Evolutionary conservation across 768 basidiomycete genomes (phyloP), one percentile per base, ranked within the genome.

Genomic region (Pulveroboletus sp.): DNA sequence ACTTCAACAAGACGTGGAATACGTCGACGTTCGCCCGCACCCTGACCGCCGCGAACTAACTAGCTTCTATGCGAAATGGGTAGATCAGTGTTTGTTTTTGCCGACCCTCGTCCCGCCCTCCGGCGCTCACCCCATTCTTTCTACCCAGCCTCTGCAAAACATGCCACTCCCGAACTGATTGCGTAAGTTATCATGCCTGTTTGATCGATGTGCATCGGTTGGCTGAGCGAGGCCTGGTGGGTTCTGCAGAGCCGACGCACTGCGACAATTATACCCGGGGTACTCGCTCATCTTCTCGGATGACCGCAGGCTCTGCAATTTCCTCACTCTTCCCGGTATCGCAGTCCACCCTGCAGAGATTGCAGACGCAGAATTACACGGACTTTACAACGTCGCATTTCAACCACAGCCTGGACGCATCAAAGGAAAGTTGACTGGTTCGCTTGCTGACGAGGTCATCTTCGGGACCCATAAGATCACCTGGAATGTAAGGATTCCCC

Each of bases 221-320:
- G 24, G 27, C 38, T 49, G 36, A 39, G n/a, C 32, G 20, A 34
- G n/a, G 22, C 13, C 44, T n/a, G n/a, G n/a, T n/a, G 41, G 23
- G 27, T 14, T 26, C 6, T 38, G 43, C 53, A 67, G 68, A 67
- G 76, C 57, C 61, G 71, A 81, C 50, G 67, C 73, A 32, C 70
- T 89, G 32, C 77, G 74, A 31, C 76, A 72, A 56, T 49, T 84
- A 14, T 82, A 87, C 61, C 83, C 86, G 6, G 75, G 77, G 10
- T 73, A 85, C 57, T 80, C 82, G 23, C 57, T 87, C 23, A 74
- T 86, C 8, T 65, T 77, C 51, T 78, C 83, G 4, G 59, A 66
- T 7, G 80, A 82, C 49, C 65, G 52, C 43, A 61, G 68, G 24
- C 60, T 83, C 53, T 66, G 76, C 51, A 69, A 76, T 50, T 53